Base-by-base conservation (phyloP, 2,329 filamentous ascomycete species). In the Colletotrichum higginsianum region DNA sequence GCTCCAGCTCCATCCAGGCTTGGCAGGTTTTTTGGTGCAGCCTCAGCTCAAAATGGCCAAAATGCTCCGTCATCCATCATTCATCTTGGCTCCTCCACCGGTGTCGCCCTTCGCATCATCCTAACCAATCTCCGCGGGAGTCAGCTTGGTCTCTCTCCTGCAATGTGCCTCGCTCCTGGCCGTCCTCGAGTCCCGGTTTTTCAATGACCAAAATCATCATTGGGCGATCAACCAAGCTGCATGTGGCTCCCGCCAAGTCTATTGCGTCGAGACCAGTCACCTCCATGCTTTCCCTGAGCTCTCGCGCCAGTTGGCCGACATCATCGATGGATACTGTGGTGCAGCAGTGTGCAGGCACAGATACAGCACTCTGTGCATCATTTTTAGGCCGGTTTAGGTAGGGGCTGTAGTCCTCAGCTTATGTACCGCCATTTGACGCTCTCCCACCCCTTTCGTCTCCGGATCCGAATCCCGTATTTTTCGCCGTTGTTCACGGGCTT, bases 381-480 rank as follows among this genome's bases (percentile, higher is more conserved):
- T 38, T 38, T 11, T 38, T 0, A 35, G 8, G 9, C 35, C 35
- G 9, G 9, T 38, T 9, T 38, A 38, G 35, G 9, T 11, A 38
- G 35, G 35, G 35, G 35, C 2, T 38, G 9, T 8, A 58, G 21
- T 12, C 30, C 9, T 72, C 30, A 61, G 47, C 65, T 69, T 21
- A 52, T 69, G 35, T 63, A 72, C 21, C 23, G 52, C 71, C 71
- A 73, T 38, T 60, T 67, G 16, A 63, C 55, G 0, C 21, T 53
- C 8, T 73, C 63, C 73, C 71, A 74, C 7, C 71, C 71, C n/a
- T 66, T 18, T 40, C 67, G 64, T 5, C 46, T 70, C 11, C 47
- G 62, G 30, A 73, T 38, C 2, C 62, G 49, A 18, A 53, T 60
- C 26, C 61, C 73, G 26, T 65, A 71, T 0, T 63, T 63, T 50